Base-by-base conservation (phyloP, 2,329 filamentous ascomycete species). In the Colletotrichum tanaceti region DNA sequence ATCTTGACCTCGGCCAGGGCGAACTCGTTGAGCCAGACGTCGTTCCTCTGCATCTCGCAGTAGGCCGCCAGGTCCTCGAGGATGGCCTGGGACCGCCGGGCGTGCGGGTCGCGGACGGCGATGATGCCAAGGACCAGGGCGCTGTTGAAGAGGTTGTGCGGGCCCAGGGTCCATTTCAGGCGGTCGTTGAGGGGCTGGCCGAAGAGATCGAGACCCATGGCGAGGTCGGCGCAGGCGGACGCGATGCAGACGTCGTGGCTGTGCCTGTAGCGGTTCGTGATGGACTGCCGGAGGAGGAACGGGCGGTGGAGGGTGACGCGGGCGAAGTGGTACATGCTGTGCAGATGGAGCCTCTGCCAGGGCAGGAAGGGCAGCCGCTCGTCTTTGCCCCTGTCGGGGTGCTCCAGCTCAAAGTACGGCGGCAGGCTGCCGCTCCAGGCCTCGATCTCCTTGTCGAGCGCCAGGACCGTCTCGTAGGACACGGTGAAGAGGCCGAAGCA, bases 61-160 rank as follows among this genome's bases (percentile, higher is more conserved):
- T 80, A 82, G 0, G 80, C 79, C 6, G 75, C 71, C 0, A 82
- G 73, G 58, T 82, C 80, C 39, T 80, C 77, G 9, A 81, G 65
- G 2, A 80, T 78, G 1, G 76, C 79, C 28, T 74, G 71, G 5
- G 77, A 74, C 7, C 74, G 70, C 5, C 72, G 61, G 4, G 74
- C 73, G 35, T 74, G 70, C 5, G 79, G 79, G 41, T 81, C 73
- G 4, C 71, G 72, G 20, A 76, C 76, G 7, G 67, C 75, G 16
- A 79, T 71, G 43, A 78, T 71, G n/a, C 73, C 76, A 24, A 79
- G 71, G 2, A 79, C 78, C 35, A 82, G 67, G 2, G 80, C 80
- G 65, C 79, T 81, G 67, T 82, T 82, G 73, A 81, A 82, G 6
- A 82, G 75, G 44, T 81, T 78, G 41, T 79, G 79, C 39, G 78